These are phyloP conservation scores for Westerdykella aurantiaca DNA, from an alignment of 2,329 filamentous ascomycete genomes.

Conservation along the genomic window DNA sequence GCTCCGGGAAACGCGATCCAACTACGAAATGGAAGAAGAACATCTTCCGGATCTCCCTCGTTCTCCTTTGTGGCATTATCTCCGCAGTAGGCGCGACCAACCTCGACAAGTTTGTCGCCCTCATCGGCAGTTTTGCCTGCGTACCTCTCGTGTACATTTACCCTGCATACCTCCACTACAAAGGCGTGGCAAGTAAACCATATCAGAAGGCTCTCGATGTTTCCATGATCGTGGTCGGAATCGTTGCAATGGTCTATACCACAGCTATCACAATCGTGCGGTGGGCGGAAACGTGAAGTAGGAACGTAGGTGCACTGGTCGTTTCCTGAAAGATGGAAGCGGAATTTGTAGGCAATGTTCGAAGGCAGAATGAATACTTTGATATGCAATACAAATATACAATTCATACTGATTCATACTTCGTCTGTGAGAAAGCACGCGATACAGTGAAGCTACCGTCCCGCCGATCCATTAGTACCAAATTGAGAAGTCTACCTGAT, in stretches of 20 bases:
- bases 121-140: slow-evolving; percentile 69
- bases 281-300: slow-evolving; percentile 25
- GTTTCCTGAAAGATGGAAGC: background rate
- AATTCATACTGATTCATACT: background rate
- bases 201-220: slow-evolving; percentile 56
- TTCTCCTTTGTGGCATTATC: slow-evolving; percentile 55
- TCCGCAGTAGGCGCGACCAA: slow-evolving; percentile 61
- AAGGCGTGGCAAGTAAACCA: slow-evolving; percentile 55
- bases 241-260: slow-evolving; percentile 69
- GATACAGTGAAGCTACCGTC: too few species aligned
- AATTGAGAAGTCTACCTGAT: too few species aligned
- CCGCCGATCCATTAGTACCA: too few species aligned
- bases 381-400: background rate
- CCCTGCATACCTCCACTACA: slow-evolving; percentile 65
- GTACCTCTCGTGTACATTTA: slow-evolving; percentile 74
- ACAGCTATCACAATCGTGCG: slow-evolving; percentile 55
- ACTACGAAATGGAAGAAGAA: slow-evolving; percentile 75
- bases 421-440: too few species aligned
- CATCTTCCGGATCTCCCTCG: slow-evolving; percentile 53
- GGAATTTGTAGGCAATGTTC: background rate
- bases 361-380: background rate
- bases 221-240: slow-evolving; percentile 57
- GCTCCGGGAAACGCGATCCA: slow-evolving; percentile 59
- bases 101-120: slow-evolving; percentile 67
- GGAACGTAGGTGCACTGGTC: background rate